Base-by-base conservation (phyloP, 164 flowering plant species). In the Berberis vulgaris region DNA sequence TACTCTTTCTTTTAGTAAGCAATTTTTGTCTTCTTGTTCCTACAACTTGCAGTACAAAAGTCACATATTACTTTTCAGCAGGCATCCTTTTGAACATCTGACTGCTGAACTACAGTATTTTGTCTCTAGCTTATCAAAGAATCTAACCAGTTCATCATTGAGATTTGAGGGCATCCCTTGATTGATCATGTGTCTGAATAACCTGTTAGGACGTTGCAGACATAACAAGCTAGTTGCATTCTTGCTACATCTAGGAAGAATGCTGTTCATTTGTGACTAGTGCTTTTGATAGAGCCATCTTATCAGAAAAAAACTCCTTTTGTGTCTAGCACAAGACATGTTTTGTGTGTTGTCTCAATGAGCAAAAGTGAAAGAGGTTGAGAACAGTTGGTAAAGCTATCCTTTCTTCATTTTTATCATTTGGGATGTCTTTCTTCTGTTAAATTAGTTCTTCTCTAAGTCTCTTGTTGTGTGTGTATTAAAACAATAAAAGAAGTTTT, bases 61-160 rank as follows among this genome's bases (percentile, higher is more conserved):
- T 52, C 26, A 7, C 1, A 1, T 11, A 46, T 42, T 59, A 49
- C 41, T 49, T 63, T 45, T 7, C 45, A 7, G 43, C 43, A 49
- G 57, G 60, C 44, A 45, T 47, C 8, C 58, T 26, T 26, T 26
- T 8, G 62, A 61, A 60, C 54, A 55, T 3, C 38, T 63, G 45
- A 61, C 44, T 39, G 43, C 12, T 58, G 40, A 1, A 41, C 46
- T 45, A 49, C 43, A 12, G 39, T 57, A 63, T 58, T 47, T 41
- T 53, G 43, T 64, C 56, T 42, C 26, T 59, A 41, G 43, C 63
- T 43, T 63, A 7, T 50, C 55, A 12, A 49, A 44, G 63, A 69
- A 57, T 63, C 67, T 64, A 43, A 59, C 53, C n/a, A 26, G 47
- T 65, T 47, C 41, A 59, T 45, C 46, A 59, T 45, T 59, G 63